phyloP scores from a whole-genome alignment of 768 basidiomycete species.

The Filobasidium wieringae region DNA sequence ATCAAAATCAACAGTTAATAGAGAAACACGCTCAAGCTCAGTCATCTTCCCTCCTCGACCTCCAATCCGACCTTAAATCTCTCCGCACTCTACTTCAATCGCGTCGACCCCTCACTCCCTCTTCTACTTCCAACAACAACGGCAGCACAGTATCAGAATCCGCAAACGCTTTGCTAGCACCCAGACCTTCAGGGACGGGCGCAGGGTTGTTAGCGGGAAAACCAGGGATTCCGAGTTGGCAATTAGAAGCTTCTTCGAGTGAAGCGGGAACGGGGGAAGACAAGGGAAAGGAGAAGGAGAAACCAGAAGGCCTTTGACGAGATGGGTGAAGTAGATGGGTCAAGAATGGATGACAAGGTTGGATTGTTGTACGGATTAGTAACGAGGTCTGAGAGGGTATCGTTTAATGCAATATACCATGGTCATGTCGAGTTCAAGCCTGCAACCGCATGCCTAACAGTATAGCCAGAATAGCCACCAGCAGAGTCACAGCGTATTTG shows the following conservation, averaged over 20 bases:
- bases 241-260: constrained; percentile 44
- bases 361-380: too few relatives aligned
- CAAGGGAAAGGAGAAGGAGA: background rate
- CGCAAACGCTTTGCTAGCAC: constrained; percentile 29
- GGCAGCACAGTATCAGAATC: constrained; percentile 17
- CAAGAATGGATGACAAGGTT: too few relatives aligned
- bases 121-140: background rate
- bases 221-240: constrained; percentile 72
- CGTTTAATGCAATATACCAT: too few relatives aligned
- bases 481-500: too few relatives aligned
- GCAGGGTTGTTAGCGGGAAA: constrained; percentile 10
- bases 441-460: too few relatives aligned
- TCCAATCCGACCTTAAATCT: constrained; percentile 89
- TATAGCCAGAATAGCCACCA: too few relatives aligned
- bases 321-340: too few relatives aligned
- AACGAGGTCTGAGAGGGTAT: too few relatives aligned
- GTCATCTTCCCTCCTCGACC: constrained; percentile 65
- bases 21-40: constrained; percentile 83
- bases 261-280: too few relatives aligned
- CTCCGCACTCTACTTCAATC: constrained; percentile 77
- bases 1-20: constrained; percentile 67
- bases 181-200: constrained; percentile 4
- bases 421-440: too few relatives aligned
- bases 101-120: constrained; percentile 44
- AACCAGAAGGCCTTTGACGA: too few relatives aligned